These are phyloP conservation scores for Colletotrichum chrysophilum DNA, from an alignment of 2,329 filamentous ascomycete genomes.

Conservation along the genomic window DNA sequence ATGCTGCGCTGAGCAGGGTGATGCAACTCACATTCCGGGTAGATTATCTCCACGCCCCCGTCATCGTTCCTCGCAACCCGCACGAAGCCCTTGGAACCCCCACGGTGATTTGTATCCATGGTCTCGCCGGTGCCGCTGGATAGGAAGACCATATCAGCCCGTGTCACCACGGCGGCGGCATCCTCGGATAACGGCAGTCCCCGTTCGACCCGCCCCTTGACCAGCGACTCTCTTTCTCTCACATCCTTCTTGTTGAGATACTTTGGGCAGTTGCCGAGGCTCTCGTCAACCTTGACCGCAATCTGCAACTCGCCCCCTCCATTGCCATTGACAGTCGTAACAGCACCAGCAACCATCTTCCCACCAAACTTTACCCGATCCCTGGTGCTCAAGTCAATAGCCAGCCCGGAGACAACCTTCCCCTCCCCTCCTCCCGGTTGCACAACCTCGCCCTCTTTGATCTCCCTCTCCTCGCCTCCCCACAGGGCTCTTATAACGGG, in stretches of 20 bases:
- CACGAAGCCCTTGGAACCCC: slow-evolving; percentile 76
- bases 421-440: slow-evolving; percentile 38
- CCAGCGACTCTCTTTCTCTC: slow-evolving; percentile 25
- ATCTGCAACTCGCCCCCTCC: slow-evolving; percentile 51
- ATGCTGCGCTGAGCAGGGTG: not conserved
- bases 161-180: slow-evolving; percentile 64
- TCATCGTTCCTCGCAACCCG: slow-evolving; percentile 66
- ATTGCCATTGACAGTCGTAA: slow-evolving; percentile 40
- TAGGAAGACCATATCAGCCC: slow-evolving; percentile 80
- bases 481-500: slow-evolving; percentile 73
- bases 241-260: slow-evolving; percentile 81
- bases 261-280: slow-evolving; percentile 85
- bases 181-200: slow-evolving; percentile 50
- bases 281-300: slow-evolving; percentile 73
- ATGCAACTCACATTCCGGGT: slow-evolving; percentile 69
- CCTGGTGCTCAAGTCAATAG: slow-evolving; percentile 70
- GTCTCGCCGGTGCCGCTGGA: slow-evolving; percentile 68
- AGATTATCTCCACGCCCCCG: slow-evolving; percentile 60
- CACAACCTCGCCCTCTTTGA: slow-evolving; percentile 38
- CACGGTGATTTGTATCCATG: slow-evolving; percentile 87
- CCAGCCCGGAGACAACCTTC: slow-evolving; percentile 53
- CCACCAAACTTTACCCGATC: slow-evolving; percentile 79
- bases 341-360: slow-evolving; percentile 67
- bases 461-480: slow-evolving; percentile 47
- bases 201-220: slow-evolving; percentile 26